Percentiles rank a stretch among this genome's conserved stretches.
Conservation (phyloP, 2,329 filamentous ascomycete species). For the Fusarium sp. region DNA sequence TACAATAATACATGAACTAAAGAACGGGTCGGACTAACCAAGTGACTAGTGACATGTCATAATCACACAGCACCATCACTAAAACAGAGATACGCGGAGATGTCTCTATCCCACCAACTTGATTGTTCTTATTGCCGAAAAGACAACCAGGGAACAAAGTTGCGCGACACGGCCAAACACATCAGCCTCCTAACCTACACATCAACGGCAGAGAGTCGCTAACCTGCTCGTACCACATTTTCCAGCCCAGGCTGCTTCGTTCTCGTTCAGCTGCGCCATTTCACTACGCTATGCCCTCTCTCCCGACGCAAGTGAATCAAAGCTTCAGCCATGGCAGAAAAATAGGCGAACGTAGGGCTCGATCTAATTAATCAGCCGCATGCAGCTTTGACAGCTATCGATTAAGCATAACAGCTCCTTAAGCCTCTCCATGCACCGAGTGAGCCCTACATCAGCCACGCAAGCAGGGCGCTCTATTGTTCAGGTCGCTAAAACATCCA, state of each 20-base stretch:
- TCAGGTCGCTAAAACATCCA: background rate
- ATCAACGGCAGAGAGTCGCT: background rate
- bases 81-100: background rate
- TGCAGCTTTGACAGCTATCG: background rate
- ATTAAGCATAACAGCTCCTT: constrained; percentile 6
- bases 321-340: background rate
- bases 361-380: background rate
- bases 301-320: background rate
- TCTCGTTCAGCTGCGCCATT: constrained; percentile 3
- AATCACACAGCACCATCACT: background rate
- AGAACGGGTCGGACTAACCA: background rate
- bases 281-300: background rate
- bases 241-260: background rate
- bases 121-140: background rate
- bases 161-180: background rate
- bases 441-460: background rate
- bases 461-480: background rate
- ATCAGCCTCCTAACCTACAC: background rate
- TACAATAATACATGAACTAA: background rate
- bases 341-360: background rate
- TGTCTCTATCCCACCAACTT: background rate
- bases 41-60: background rate
- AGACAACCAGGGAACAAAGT: constrained; percentile 1
- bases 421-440: background rate
- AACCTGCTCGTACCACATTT: background rate